Conservation (phyloP, 768 basidiomycete genomes). For the Boletus tomentosulus region DNA sequence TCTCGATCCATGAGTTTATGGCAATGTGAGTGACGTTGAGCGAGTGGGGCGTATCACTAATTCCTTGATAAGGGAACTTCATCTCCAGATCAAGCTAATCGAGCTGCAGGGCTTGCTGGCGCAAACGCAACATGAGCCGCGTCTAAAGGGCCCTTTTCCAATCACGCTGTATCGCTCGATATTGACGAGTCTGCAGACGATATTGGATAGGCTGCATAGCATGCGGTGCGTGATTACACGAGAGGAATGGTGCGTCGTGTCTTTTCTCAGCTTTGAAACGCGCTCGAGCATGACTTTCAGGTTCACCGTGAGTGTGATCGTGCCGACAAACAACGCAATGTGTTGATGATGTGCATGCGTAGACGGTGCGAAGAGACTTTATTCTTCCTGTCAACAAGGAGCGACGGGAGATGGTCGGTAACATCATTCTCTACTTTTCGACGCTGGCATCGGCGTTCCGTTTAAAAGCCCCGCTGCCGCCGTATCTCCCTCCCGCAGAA, state of each 20-base stretch:
- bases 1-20: slow-evolving; percentile 84
- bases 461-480: slow-evolving; percentile 89
- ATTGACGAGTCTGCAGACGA: slow-evolving; percentile 76
- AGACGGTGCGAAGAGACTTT: slow-evolving; percentile 84
- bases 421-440: slow-evolving; percentile 87
- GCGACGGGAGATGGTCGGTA: slow-evolving; percentile 91
- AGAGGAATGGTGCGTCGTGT: slow-evolving; percentile 74
- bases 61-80: slow-evolving; percentile 70
- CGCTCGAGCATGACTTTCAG: slow-evolving; percentile 32
- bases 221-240: slow-evolving; percentile 97
- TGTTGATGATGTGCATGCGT: neutral
- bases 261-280: neutral
- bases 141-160: slow-evolving; percentile 94
- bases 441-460: slow-evolving; percentile 74
- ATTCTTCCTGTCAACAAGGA: slow-evolving; percentile 88
- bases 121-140: slow-evolving; percentile 89
- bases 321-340: neutral
- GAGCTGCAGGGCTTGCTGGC: slow-evolving; percentile 80
- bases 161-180: slow-evolving; percentile 78
- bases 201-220: slow-evolving; percentile 85
- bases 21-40: slow-evolving; percentile 58
- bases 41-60: neutral
- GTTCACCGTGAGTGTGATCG: slow-evolving; percentile 58
- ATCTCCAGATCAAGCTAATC: slow-evolving; percentile 87
- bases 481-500: slow-evolving; percentile 93